A percentile compares a stretch with the other conserved stretches of the same genome.
Conservation (phyloP, 2,329 filamentous ascomycete species). For the Botrytis deweyae region DNA sequence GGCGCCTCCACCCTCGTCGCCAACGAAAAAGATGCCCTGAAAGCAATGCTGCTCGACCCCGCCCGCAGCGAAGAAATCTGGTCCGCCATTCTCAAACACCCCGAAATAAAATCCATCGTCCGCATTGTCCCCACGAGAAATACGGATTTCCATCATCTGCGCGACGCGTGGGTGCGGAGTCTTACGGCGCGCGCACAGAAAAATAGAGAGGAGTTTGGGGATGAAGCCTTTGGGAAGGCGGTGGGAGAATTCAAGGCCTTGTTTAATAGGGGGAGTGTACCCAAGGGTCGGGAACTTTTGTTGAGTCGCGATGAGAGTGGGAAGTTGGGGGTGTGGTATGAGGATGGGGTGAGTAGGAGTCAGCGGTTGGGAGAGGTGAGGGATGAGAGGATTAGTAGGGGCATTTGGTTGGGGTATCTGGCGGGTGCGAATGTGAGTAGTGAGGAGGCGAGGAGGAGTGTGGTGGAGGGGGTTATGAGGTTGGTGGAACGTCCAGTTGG, state of each 20-base stretch:
- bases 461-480: slow-evolving; percentile 84
- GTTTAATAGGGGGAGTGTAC: slow-evolving; percentile 79
- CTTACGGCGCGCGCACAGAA: slow-evolving; percentile 71
- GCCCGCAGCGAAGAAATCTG: slow-evolving; percentile 70
- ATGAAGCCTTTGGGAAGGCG: slow-evolving; percentile 73
- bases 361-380: slow-evolving; percentile 66
- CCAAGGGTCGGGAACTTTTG: slow-evolving; percentile 76
- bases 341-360: slow-evolving; percentile 51
- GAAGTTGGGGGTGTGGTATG: slow-evolving; percentile 65
- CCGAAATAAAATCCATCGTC: slow-evolving; percentile 72
- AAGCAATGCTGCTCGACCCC: slow-evolving; percentile 66
- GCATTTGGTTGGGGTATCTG: slow-evolving; percentile 89
- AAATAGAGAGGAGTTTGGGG: slow-evolving; percentile 50
- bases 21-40: slow-evolving; percentile 74
- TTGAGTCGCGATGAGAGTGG: slow-evolving; percentile 67
- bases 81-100: slow-evolving; percentile 65
- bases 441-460: slow-evolving; percentile 73
- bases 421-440: slow-evolving; percentile 84
- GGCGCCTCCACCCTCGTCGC: slow-evolving; percentile 80
- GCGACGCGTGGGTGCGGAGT: slow-evolving; percentile 86
- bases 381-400: slow-evolving; percentile 77
- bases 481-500: slow-evolving; percentile 87
- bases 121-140: slow-evolving; percentile 87
- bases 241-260: slow-evolving; percentile 76
- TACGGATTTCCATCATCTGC: slow-evolving; percentile 89